Conservation (phyloP, 768 basidiomycete genomes). For the Naganishia onofrii region DNA sequence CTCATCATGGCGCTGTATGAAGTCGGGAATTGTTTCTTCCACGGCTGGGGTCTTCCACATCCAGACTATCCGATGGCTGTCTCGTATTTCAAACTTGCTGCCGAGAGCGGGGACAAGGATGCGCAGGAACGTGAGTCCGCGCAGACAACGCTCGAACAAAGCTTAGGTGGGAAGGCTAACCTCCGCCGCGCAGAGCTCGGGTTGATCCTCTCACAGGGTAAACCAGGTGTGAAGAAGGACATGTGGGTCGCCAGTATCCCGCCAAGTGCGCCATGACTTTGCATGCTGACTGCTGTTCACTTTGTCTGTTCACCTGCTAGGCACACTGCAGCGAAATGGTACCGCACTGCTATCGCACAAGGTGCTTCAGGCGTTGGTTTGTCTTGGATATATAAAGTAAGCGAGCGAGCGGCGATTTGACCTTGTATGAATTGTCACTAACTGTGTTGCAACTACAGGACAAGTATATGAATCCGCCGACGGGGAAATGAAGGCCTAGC, state of each 20-base stretch:
- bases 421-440: too few species aligned
- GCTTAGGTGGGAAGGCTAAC: too few species aligned
- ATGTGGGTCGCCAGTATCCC: constrained; percentile 35
- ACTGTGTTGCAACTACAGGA: constrained; percentile 21
- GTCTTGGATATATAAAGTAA: constrained; percentile 51
- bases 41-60: constrained; percentile 47
- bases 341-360: constrained; percentile 47
- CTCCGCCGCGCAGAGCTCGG: constrained; percentile 51
- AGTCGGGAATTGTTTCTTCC: constrained; percentile 48
- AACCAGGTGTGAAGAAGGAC: constrained; percentile 50
- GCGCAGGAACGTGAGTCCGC: constrained; percentile 47
- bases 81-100: constrained; percentile 45
- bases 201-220: constrained; percentile 46
- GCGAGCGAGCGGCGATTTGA: background rate
- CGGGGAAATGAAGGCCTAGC: background rate
- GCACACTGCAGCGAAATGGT: constrained; percentile 51
- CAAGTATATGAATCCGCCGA: constrained; percentile 25
- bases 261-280: background rate
- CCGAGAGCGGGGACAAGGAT: constrained; percentile 47
- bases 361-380: constrained; percentile 35
- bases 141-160: too few species aligned
- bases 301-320: background rate
- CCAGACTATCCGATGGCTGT: constrained; percentile 45
- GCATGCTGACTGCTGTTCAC: background rate
- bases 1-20: constrained; percentile 48